These are phyloP conservation scores for Globisporangium barbulae DNA, from an alignment of 352 stramenopile genomes.

Conservation along the genomic window DNA sequence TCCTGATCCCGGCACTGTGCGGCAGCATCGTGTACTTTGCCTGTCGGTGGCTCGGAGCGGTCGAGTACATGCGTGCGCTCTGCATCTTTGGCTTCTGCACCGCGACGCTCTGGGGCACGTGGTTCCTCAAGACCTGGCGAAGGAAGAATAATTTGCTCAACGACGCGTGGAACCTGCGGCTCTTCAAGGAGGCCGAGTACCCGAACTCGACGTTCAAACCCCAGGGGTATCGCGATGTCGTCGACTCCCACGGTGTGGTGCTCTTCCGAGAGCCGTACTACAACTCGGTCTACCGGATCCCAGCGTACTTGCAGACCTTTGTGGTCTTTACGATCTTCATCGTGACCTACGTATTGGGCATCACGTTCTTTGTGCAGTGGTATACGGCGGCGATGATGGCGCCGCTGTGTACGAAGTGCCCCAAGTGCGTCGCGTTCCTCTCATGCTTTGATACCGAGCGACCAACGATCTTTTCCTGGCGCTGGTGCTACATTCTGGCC, in stretches of 20 bases:
- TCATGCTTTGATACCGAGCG: slow-evolving; percentile 80
- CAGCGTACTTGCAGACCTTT: slow-evolving; percentile 78
- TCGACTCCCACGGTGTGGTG: slow-evolving; percentile 65
- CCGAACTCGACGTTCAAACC: slow-evolving; percentile 77
- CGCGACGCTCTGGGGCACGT: slow-evolving; percentile 72
- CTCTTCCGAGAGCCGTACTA: slow-evolving; percentile 85
- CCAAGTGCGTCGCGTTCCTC: slow-evolving; percentile 65
- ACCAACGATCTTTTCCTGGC: slow-evolving; percentile 63
- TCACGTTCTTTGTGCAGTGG: slow-evolving; percentile 86
- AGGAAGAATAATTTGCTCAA: slow-evolving; percentile 81
- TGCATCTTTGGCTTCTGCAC: slow-evolving; percentile 80
- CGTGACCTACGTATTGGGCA: slow-evolving; percentile 70
- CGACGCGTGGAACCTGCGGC: slow-evolving; percentile 75
- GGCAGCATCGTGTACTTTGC: slow-evolving; percentile 67
- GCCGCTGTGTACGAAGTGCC: slow-evolving; percentile 72
- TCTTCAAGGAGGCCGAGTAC: slow-evolving; percentile 88
- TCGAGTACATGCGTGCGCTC: slow-evolving; percentile 76
- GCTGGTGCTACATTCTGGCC: slow-evolving; percentile 82
- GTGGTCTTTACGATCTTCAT: slow-evolving; percentile 81
- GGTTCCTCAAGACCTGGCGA: slow-evolving; percentile 74
- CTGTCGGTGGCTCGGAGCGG: slow-evolving; percentile 59
- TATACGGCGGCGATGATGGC: slow-evolving; percentile 87
- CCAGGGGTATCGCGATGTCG: slow-evolving; percentile 69
- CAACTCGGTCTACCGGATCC: slow-evolving; percentile 71
- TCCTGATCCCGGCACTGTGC: slow-evolving; percentile 54